Evolutionary conservation across 768 basidiomycete species (phyloP).

Genomic region (Pisolithus sp.): DNA sequence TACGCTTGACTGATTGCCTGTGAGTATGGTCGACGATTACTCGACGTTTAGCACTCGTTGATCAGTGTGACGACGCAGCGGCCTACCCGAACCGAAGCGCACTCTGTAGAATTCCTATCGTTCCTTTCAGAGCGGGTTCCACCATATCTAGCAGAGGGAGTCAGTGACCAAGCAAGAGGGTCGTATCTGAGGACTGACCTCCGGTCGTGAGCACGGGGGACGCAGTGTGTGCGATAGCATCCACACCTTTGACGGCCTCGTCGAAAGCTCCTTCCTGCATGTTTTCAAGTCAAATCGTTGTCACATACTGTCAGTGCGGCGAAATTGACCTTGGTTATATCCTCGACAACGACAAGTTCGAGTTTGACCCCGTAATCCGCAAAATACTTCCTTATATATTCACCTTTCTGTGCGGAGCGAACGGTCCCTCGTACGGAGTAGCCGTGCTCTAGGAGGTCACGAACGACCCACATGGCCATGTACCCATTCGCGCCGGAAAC

Average conservation of each 20-base stretch:
- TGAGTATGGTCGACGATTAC: background rate
- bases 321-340: slow-evolving; percentile 47
- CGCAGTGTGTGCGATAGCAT: slow-evolving; percentile 64
- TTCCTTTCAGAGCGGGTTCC: slow-evolving; percentile 69
- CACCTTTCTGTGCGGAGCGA: slow-evolving; percentile 53
- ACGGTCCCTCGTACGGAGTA: slow-evolving; percentile 63
- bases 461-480: slow-evolving; percentile 43
- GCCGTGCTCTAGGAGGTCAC: slow-evolving; percentile 51
- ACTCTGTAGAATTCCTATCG: slow-evolving; percentile 53
- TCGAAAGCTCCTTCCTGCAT: slow-evolving; percentile 66
- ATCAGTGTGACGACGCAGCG: background rate
- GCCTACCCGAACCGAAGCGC: slow-evolving; percentile 47
- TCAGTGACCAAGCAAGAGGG: too few species aligned
- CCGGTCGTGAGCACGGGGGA: slow-evolving; percentile 44
- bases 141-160: slow-evolving; percentile 45
- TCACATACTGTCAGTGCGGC: too few species aligned
- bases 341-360: slow-evolving; percentile 60
- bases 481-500: slow-evolving; percentile 26
- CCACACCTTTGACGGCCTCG: slow-evolving; percentile 69
- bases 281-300: background rate
- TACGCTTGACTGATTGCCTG: slow-evolving; percentile 34
- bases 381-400: slow-evolving; percentile 50
- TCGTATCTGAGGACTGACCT: too few species aligned
- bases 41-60: background rate
- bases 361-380: slow-evolving; percentile 49